Base-by-base conservation (phyloP, 2,329 filamentous ascomycete genomes). In the Pseudopithomyces maydicus region DNA sequence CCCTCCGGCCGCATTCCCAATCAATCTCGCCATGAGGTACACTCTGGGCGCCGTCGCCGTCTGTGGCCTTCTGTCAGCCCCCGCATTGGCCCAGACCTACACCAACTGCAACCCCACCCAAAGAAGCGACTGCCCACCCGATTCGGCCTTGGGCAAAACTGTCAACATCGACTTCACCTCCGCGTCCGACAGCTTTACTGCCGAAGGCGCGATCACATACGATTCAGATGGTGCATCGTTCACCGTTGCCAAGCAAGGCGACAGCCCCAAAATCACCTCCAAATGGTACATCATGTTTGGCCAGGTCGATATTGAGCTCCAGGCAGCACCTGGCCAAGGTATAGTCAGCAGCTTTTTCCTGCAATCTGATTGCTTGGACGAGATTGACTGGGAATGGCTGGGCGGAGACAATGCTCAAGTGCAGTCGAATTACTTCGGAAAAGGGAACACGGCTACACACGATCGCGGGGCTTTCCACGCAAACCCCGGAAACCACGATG, bases 281-380 rank as follows among this genome's bases (percentile, higher is more conserved):
- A 86, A 95, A 69, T 98, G 96, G 85, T 98, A 97, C 82, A 97
- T 99, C 80, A 98, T 99, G 95, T 99, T 97, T 75, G 95, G 95
- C 65, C 90, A 89, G 62, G 90, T 97, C 71, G 90, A 96, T 64
- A 86, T 93, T 65, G 88, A 86, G 32, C 84, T 97, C 81, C 93
- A 94, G 78, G 88, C 91, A 23, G 92, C 95, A 10, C 89, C 92
- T 0, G 95, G 95, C 7, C 88, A 86, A 10, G 95, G 95, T 57
- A 97, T 99, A 68, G 93, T 99, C 63, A 97, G 91, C 76, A 95
- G 92, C 44, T 84, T 95, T 12, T 92, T 99, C 8, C 81, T 99
- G 63, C 89, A 96, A 78, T 97, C 93, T 14, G 94, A 98, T 75
- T 85, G 86, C 69, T 84, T 97, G 43, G 95, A 99, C 77, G 95